Evolutionary conservation across 2,329 filamentous ascomycete genomes (phyloP), one percentile per base, ranked within the genome.

Genomic region (Didymellaceae sp.): DNA sequence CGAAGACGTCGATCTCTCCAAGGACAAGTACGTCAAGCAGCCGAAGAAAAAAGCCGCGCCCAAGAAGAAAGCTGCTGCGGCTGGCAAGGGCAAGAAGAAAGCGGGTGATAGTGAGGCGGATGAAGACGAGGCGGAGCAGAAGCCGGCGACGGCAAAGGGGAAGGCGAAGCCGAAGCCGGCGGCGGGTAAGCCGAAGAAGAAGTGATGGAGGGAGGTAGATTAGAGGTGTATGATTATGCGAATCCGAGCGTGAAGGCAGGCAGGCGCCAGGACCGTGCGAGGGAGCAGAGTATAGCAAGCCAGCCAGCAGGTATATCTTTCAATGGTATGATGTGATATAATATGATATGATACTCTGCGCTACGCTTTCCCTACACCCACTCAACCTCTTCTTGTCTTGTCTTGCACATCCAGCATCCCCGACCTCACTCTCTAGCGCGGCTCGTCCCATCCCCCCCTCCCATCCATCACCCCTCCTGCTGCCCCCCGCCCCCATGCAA

Each of bases 1-100:
- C 0, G 87, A 90, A 10, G 89, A 91, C 44, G 77, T 86, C n/a
- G 91, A 96, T 69, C 73, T 97, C 42, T 91, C 88, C 67, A 96
- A 93, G 70, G 94, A 99, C 75, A 97, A 97, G 74, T 97, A 96
- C 67, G 92, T 97, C 71, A 96, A 94, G 73, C 83, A 88, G 68
- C 90, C 93, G 10, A 97, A 96, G 80, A 85, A 84, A 58, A 91
- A 86, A 73, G 80, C 78, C 51, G 73, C 75, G 11, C 67, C 78
- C 22, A 76, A 72, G 39, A 75, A 71, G 43, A 70, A 74, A 22
- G 64, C 62, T 2, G 61, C 76, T 11, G 83, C 84, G 69, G 77
- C 78, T 58, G 37, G 75, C 9, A 54, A 72, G 69, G 70, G 63
- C 61, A 77, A 68, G 59, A 63, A 63, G 52, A 48, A 55, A 39